Percentiles rank a stretch among this genome's conserved stretches.
Conservation (phyloP, 345 rosid species). For the Raphanus sativus region DNA sequence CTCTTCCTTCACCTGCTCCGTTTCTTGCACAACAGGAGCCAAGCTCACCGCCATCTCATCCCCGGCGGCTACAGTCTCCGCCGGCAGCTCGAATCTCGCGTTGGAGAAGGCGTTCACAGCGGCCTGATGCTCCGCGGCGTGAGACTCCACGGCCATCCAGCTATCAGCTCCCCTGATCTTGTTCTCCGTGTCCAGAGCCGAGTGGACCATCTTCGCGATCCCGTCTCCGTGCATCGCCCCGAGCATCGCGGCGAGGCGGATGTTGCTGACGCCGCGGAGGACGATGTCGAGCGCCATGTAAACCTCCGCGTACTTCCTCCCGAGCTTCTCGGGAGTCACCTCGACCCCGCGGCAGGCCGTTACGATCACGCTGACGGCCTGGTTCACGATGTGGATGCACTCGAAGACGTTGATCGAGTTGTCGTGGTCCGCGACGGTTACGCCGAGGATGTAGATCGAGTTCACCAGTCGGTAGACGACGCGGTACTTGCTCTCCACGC, state of each 20-base stretch:
- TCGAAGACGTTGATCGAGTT: slow-evolving; percentile 88
- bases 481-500: slow-evolving; percentile 94
- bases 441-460: slow-evolving; percentile 86
- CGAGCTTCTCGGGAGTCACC: slow-evolving; percentile 95
- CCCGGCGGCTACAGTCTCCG: slow-evolving; percentile 78
- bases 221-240: slow-evolving; percentile 95
- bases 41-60: slow-evolving; percentile 70
- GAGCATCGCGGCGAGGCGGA: slow-evolving; percentile 92
- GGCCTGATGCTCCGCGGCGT: slow-evolving; percentile 64
- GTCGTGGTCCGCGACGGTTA: slow-evolving; percentile 85
- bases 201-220: slow-evolving; percentile 97
- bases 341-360: slow-evolving; percentile 99
- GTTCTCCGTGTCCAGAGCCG: slow-evolving; percentile 81
- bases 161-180: slow-evolving; percentile 93
- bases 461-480: slow-evolving; percentile 93
- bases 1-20: slow-evolving; percentile 65
- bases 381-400: slow-evolving; percentile 93
- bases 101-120: slow-evolving; percentile 63
- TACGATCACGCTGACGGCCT: slow-evolving; percentile 92
- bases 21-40: slow-evolving; percentile 53
- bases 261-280: slow-evolving; percentile 83
- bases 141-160: slow-evolving; percentile 64
- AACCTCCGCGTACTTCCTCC: slow-evolving; percentile 86
- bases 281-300: slow-evolving; percentile 98
- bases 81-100: slow-evolving; percentile 69